phyloP scores from a whole-genome alignment of 257 asterid species.

The Coffea canephora region DNA sequence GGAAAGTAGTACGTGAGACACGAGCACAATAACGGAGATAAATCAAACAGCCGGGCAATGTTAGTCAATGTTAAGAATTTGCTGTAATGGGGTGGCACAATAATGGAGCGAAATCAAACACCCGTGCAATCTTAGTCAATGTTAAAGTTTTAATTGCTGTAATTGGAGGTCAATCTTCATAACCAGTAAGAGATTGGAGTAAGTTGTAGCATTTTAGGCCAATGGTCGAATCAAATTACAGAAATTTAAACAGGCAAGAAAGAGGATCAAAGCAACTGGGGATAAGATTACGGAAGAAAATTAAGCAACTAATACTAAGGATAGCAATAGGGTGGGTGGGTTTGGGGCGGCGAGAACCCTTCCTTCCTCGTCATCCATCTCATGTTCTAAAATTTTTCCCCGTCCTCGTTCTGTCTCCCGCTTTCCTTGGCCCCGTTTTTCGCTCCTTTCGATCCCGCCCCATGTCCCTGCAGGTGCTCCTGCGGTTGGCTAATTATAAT shows the following conservation, averaged over 20 bases:
- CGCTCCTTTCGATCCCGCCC: too few relatives aligned
- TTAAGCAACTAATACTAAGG: too few relatives aligned
- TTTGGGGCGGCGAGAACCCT: too few relatives aligned
- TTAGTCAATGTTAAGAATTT: not conserved
- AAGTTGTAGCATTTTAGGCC: not conserved
- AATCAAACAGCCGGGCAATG: not conserved
- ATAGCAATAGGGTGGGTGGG: too few relatives aligned
- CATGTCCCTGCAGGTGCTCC: too few relatives aligned
- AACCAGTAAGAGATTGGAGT: not conserved
- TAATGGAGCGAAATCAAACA: not conserved
- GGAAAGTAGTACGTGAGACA: not conserved
- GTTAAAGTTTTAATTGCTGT: too few relatives aligned
- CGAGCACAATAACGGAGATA: not conserved
- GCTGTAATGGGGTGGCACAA: not conserved
- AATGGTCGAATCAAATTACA: not conserved
- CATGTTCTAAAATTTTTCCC: too few relatives aligned
- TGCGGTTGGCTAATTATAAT: too few relatives aligned
- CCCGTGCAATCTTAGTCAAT: too few relatives aligned
- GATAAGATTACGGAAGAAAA: not conserved
- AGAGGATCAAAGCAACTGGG: not conserved
- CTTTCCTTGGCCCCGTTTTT: too few relatives aligned
- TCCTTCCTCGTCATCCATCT: too few relatives aligned
- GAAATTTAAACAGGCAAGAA: not conserved
- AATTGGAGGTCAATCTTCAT: not conserved
- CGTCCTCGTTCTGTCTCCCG: too few relatives aligned